phyloP scores from a whole-genome alignment of 352 stramenopile genomes.

The Globisporangium nagaii region DNA sequence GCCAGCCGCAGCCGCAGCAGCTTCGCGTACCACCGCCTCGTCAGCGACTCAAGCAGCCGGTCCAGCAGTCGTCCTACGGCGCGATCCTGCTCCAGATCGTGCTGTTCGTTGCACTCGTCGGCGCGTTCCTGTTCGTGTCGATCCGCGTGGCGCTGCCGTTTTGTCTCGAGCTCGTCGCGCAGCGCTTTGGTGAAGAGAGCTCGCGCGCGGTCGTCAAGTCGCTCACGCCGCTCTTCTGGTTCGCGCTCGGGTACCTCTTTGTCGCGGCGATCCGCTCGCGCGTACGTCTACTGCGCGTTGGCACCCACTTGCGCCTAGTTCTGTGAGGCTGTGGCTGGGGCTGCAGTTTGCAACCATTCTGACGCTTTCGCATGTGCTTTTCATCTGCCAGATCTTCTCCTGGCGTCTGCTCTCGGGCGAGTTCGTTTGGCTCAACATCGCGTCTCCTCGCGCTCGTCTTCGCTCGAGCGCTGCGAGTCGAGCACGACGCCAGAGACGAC shows the following conservation, averaged over 20 bases:
- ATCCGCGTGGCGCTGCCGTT: slow-evolving; percentile 19
- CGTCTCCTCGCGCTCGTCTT: slow-evolving; percentile 8
- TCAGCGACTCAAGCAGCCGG: slow-evolving; percentile 2
- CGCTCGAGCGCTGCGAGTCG: neutral
- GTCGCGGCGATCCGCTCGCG: slow-evolving; percentile 37
- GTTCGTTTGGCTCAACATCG: slow-evolving; percentile 28
- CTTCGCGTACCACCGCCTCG: neutral
- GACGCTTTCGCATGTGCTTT: neutral
- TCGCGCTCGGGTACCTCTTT: slow-evolving; percentile 40
- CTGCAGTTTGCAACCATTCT: too few species aligned
- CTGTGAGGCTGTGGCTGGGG: too few species aligned
- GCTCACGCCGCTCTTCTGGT: slow-evolving; percentile 50
- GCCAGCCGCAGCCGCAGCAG: neutral
- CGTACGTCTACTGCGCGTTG: slow-evolving; percentile 8
- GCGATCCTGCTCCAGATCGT: slow-evolving; percentile 14
- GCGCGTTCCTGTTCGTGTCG: neutral
- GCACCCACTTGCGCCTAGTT: too few species aligned
- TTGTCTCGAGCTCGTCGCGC: slow-evolving; percentile 10
- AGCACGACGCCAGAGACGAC: slow-evolving; percentile 6
- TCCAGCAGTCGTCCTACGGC: slow-evolving; percentile 2
- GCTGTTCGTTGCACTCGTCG: slow-evolving; percentile 7
- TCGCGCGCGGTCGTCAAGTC: slow-evolving; percentile 22
- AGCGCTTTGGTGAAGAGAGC: slow-evolving; percentile 22
- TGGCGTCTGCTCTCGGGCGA: slow-evolving; percentile 44
- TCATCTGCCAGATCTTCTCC: slow-evolving; percentile 29